These are phyloP conservation scores for Spathaspora hagerdaliae DNA, from an alignment of 805 yeast species.

Conservation along the genomic window DNA sequence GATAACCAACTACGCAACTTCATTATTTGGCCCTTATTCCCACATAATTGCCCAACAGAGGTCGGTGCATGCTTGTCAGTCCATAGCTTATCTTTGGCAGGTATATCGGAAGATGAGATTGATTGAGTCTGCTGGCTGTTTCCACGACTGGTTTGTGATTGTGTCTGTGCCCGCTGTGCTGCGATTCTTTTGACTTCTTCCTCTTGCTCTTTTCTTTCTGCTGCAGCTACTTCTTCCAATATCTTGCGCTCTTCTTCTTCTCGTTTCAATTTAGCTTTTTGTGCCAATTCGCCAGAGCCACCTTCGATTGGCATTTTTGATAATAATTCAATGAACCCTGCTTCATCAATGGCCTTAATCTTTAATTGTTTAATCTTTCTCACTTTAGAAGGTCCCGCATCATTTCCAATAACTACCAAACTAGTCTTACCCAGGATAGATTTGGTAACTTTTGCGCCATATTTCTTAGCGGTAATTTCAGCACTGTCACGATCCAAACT, in stretches of 20 bases:
- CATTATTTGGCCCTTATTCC: slow-evolving; percentile 74
- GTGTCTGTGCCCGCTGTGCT: not conserved
- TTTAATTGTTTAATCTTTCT: slow-evolving; percentile 68
- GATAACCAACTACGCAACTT: slow-evolving; percentile 70
- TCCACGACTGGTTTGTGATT: not conserved
- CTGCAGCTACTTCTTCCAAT: slow-evolving; percentile 34
- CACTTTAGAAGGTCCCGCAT: slow-evolving; percentile 96
- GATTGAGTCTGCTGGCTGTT: not conserved
- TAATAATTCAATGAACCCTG: slow-evolving; percentile 75
- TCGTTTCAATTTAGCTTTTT: slow-evolving; percentile 64
- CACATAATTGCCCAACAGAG: slow-evolving; percentile 73
- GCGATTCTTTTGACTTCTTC: slow-evolving; percentile 23
- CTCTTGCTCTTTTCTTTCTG: slow-evolving; percentile 47
- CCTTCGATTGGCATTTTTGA: slow-evolving; percentile 86
- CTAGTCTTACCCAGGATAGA: slow-evolving; percentile 83
- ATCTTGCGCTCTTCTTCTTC: slow-evolving; percentile 62
- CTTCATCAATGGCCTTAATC: slow-evolving; percentile 81
- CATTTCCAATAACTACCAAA: slow-evolving; percentile 86
- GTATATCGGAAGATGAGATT: slow-evolving; percentile 23
- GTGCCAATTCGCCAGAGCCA: slow-evolving; percentile 78
- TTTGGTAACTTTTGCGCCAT: slow-evolving; percentile 89
- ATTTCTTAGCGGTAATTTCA: slow-evolving; percentile 71
- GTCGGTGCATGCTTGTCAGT: slow-evolving; percentile 91
- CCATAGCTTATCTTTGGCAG: slow-evolving; percentile 74
- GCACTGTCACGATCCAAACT: slow-evolving; percentile 71